These are phyloP conservation scores for Saccharomycopsis sp. DNA, from an alignment of 805 yeast species.

Conservation along the genomic window DNA sequence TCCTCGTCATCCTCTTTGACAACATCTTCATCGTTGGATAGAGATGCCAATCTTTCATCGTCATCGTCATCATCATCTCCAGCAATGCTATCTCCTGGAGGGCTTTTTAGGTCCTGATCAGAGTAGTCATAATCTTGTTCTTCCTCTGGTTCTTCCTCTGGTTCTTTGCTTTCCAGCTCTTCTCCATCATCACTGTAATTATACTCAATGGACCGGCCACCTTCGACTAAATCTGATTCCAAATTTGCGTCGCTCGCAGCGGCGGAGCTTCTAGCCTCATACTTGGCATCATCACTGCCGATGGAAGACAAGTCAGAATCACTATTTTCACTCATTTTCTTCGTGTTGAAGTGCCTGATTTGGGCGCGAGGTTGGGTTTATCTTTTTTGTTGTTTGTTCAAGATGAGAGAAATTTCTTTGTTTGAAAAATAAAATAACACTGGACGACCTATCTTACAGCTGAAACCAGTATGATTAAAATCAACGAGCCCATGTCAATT, in stretches of 20 bases:
- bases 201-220: no score
- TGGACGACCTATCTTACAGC: no score
- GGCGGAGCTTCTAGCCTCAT: neutral
- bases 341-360: no score
- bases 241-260: slow-evolving; percentile 5
- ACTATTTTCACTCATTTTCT: slow-evolving; percentile 4
- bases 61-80: slow-evolving; percentile 12
- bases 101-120: slow-evolving; percentile 1
- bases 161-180: slow-evolving; percentile 1
- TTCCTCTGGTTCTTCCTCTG: slow-evolving; percentile 8
- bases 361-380: no score
- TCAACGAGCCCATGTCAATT: no score
- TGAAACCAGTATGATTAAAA: no score
- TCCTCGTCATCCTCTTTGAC: slow-evolving; percentile 4
- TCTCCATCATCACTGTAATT: slow-evolving; percentile 1
- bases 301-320: slow-evolving; percentile 13
- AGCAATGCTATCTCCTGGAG: slow-evolving; percentile 13
- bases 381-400: no score
- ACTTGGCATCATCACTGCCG: neutral
- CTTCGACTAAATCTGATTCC: no score
- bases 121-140: slow-evolving; percentile 6
- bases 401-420: no score
- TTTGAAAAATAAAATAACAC: no score
- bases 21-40: neutral
- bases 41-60: neutral